phyloP scores from a whole-genome alignment of 2,329 filamentous ascomycete species.

The Pyrenophora graminea region DNA sequence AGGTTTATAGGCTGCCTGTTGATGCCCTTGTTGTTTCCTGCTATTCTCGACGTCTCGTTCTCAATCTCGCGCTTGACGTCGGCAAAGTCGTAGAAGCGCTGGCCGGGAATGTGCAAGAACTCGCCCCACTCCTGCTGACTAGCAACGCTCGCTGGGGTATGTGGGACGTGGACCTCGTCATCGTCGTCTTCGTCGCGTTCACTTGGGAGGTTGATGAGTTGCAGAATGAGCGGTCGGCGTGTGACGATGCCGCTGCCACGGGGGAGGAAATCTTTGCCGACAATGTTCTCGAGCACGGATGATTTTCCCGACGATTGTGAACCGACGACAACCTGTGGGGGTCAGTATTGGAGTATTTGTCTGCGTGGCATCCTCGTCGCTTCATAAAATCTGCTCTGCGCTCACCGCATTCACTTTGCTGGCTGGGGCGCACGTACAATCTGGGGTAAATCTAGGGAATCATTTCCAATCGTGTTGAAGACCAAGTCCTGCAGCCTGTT shows the following conservation, averaged over 20 bases:
- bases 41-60: slow-evolving; percentile 92
- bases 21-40: slow-evolving; percentile 97
- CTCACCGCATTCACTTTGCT: slow-evolving; percentile 17
- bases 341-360: slow-evolving; percentile 15
- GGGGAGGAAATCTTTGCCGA: slow-evolving; percentile 94
- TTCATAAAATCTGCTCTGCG: slow-evolving; percentile 14
- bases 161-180: slow-evolving; percentile 67
- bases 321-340: slow-evolving; percentile 86
- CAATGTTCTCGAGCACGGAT: slow-evolving; percentile 97
- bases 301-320: slow-evolving; percentile 99
- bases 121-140: slow-evolving; percentile 82
- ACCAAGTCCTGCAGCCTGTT: slow-evolving; percentile 99
- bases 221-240: slow-evolving; percentile 88
- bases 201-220: slow-evolving; percentile 93
- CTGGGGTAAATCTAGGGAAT: slow-evolving; percentile 94
- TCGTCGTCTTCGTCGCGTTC: slow-evolving; percentile 71
- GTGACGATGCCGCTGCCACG: slow-evolving; percentile 97
- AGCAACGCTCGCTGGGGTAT: slow-evolving; percentile 75
- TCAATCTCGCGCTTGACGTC: slow-evolving; percentile 97
- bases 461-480: slow-evolving; percentile 99
- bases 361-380: slow-evolving; percentile 1
- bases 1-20: slow-evolving; percentile 97
- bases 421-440: slow-evolving; percentile 75
- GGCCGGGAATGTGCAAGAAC: slow-evolving; percentile 91
- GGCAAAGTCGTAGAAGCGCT: slow-evolving; percentile 86